These are phyloP conservation scores for Lagenidium sp. DNA, from an alignment of 352 stramenopile species.

Conservation along the genomic window DNA sequence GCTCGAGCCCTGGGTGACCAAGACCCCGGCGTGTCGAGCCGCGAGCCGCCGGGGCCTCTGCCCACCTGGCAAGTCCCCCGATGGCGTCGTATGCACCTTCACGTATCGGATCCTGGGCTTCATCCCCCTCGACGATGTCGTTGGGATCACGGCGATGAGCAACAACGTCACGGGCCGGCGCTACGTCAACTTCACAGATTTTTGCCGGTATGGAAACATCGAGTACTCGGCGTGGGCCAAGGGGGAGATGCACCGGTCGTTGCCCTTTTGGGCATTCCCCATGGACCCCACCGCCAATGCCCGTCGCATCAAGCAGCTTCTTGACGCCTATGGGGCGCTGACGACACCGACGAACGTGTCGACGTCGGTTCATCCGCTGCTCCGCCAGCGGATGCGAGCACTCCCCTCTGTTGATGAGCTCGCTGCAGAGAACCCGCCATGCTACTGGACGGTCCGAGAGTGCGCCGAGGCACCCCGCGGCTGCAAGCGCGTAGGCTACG, in stretches of 20 bases:
- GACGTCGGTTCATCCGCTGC: conserved; percentile 4
- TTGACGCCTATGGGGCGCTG: conserved; percentile 14
- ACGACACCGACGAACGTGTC: conserved; percentile 1
- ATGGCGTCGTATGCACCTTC: conserved; percentile 25
- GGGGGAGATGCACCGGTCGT: conserved; percentile 1
- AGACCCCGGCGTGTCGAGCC: conserved; percentile 11
- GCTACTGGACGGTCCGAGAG: conserved; percentile 15
- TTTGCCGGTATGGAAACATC: conserved; percentile 14
- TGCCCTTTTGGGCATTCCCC: conserved; percentile 23
- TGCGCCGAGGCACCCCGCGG: conserved; percentile 4
- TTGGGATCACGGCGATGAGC: conserved; percentile 22
- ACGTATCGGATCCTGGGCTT: conserved; percentile 20
- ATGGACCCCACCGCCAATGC: conserved; percentile 11
- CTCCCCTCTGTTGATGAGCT: conserved; percentile 15
- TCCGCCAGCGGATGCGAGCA: conserved; percentile 7
- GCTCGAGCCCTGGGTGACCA: conserved; percentile 15
- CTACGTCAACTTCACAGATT: conserved; percentile 16
- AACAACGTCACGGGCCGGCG: conserved; percentile 6
- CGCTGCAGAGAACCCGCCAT: conserved; percentile 16
- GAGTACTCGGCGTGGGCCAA: conserved; percentile 14
- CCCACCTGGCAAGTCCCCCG: conserved; percentile 8
- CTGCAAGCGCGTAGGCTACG: conserved; percentile 11
- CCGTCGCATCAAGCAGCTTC: conserved; percentile 8
- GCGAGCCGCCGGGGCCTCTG: conserved; percentile 12
- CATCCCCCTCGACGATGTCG: conserved; percentile 22